A percentile compares a stretch with the other conserved stretches of the same genome.
Conservation (phyloP, 352 stramenopile genomes). For the Plasmopara halstedii region DNA sequence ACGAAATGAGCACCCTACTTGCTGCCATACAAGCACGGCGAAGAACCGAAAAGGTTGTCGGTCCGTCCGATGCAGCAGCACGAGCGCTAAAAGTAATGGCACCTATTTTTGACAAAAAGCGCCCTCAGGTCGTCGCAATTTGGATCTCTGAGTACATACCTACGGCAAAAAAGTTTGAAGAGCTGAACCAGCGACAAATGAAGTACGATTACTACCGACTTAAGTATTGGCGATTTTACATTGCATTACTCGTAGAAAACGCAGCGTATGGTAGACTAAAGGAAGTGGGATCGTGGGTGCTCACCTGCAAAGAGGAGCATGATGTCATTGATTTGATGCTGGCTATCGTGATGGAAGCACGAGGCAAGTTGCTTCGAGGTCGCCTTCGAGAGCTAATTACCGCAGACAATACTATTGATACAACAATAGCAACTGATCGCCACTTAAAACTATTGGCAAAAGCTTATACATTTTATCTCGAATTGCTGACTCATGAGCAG, state of each 20-base stretch:
- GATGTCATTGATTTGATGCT: slow-evolving; percentile 78
- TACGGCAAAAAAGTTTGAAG: slow-evolving; percentile 65
- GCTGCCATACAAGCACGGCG: slow-evolving; percentile 18
- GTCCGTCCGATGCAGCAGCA: slow-evolving; percentile 24
- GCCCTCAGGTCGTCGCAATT: slow-evolving; percentile 54
- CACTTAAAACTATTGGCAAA: slow-evolving; percentile 56
- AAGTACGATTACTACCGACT: slow-evolving; percentile 70
- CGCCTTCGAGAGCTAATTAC: slow-evolving; percentile 17
- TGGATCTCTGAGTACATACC: slow-evolving; percentile 73
- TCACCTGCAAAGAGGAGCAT: slow-evolving; percentile 77
- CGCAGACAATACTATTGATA: slow-evolving; percentile 1
- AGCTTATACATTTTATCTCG: slow-evolving; percentile 51
- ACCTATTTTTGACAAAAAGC: slow-evolving; percentile 59
- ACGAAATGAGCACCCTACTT: slow-evolving; percentile 12
- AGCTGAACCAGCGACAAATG: slow-evolving; percentile 74
- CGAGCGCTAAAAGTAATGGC: slow-evolving; percentile 44
- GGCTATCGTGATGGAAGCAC: slow-evolving; percentile 31
- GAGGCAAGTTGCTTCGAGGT: slow-evolving; percentile 34
- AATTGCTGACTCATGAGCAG: slow-evolving; percentile 32
- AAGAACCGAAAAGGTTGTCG: slow-evolving; percentile 9
- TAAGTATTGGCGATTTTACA: slow-evolving; percentile 74
- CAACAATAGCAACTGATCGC: slow-evolving; percentile 1
- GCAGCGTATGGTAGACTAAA: slow-evolving; percentile 52
- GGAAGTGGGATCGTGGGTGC: slow-evolving; percentile 59
- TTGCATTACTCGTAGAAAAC: slow-evolving; percentile 43